Evolutionary conservation across 371 early-diverging fungal species (phyloP), one percentile per base, ranked within the genome.

Genomic region (Actinomortierella wolfii): DNA sequence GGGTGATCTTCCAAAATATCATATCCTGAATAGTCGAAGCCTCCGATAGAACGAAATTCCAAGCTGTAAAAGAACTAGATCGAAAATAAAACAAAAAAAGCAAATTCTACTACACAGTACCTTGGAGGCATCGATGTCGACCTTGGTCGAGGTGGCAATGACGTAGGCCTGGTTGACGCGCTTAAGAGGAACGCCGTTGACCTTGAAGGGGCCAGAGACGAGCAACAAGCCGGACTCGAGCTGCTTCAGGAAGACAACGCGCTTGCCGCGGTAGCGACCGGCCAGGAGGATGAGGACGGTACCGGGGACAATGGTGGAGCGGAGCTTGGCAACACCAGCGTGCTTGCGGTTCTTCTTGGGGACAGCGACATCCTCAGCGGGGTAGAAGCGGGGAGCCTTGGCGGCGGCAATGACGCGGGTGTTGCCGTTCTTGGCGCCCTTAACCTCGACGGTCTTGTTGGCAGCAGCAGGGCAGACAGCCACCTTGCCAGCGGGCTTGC

Each of bases 101-200:
- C 8, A 20, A 43, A 54, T 11, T n/a, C n/a, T n/a, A n/a, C n/a
- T n/a, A n/a, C n/a, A 45, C 53, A 11, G 42, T 77, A 94, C 87
- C 82, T 86, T 83, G 79, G 91, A 85, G 56, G 74, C 79, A 57
- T 91, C 81, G 57, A 98, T 65, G 77, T 97, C 95, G 41, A 98
- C 76, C 88, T 95, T 95, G 86, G 98, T 95, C 76, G 97, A 94
- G 78, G 98, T 98, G 74, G 98, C 97, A 78, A 97, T 92, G 69
- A 95, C 98, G 82, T 96, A 98, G 66, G 97, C 94, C 85, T 96
- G 97, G 91, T 96, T 94, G 83, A 98, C 96, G 64, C 99, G 95
- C 71, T 94, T 89, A 70, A 98, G 84, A 59, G 99, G 99, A 45
- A 98, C 95, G 73, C 99, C 99, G 90, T 98, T 98, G 83, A 97